These are phyloP conservation scores for Fusarium chlamydosporum DNA, from an alignment of 2,329 filamentous ascomycete species.

Conservation along the genomic window DNA sequence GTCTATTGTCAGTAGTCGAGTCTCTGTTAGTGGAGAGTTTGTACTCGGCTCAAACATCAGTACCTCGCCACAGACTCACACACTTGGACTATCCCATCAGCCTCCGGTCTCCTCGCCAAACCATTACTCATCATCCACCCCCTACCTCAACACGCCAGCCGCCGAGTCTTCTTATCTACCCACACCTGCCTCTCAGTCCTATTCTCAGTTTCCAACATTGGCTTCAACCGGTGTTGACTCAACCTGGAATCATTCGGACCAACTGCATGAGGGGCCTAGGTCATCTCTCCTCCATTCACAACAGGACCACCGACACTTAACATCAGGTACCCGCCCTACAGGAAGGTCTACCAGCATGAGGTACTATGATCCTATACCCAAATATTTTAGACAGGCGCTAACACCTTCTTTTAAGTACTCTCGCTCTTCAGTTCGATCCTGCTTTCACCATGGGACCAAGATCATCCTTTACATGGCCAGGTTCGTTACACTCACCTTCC, in stretches of 20 bases:
- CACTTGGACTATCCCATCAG: constrained; percentile 41
- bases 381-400: constrained; percentile 19
- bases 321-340: constrained; percentile 25
- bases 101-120: constrained; percentile 45
- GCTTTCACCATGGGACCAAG: constrained; percentile 66
- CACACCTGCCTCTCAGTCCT: constrained; percentile 47
- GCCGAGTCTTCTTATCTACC: constrained; percentile 48
- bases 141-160: constrained; percentile 45
- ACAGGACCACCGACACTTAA: constrained; percentile 33
- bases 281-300: constrained; percentile 40
- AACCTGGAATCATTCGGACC: constrained; percentile 44
- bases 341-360: constrained; percentile 45
- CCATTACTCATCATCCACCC: constrained; percentile 45
- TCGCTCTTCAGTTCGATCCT: constrained; percentile 67
- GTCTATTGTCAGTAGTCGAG: constrained; percentile 45
- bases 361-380: constrained; percentile 25
- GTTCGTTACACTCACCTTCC: constrained; percentile 51
- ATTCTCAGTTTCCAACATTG: constrained; percentile 47
- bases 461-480: constrained; percentile 66
- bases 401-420: constrained; percentile 56
- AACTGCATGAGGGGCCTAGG: constrained; percentile 40
- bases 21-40: constrained; percentile 43
- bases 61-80: constrained; percentile 45
- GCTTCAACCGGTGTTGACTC: constrained; percentile 43
- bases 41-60: constrained; percentile 43